Conservation (phyloP, 176 grass and related monocot species). For the Dendrocalamus sinicus region DNA sequence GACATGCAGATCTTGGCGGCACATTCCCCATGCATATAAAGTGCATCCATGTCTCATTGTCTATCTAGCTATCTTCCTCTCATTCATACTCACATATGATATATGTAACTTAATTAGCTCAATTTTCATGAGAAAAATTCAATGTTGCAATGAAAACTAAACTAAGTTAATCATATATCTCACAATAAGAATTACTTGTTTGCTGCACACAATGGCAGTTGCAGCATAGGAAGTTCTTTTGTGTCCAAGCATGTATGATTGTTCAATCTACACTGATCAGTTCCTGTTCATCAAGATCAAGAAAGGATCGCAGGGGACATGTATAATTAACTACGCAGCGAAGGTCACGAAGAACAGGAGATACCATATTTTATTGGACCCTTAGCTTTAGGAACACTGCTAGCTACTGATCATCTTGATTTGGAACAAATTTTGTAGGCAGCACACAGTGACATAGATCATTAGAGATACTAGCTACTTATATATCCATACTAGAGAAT, state of each 20-base stretch:
- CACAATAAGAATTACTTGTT: background rate
- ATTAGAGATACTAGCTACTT: conserved; percentile 3
- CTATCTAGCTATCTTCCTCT: conserved; percentile 40
- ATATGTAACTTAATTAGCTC: background rate
- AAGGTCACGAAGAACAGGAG: conserved; percentile 46
- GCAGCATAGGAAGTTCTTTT: background rate
- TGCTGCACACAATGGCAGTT: background rate
- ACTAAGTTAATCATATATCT: background rate
- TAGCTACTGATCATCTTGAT: conserved; percentile 37
- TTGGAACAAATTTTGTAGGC: background rate
- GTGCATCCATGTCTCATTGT: conserved; percentile 46
- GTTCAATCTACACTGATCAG: conserved; percentile 28
- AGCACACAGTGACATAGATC: background rate
- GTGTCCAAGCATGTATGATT: background rate
- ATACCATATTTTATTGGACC: conserved; percentile 15
- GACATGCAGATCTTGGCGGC: background rate
- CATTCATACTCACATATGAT: background rate
- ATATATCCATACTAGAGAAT: conserved; percentile 22
- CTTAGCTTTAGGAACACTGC: background rate
- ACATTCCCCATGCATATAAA: conserved; percentile 37
- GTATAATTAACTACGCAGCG: conserved; percentile 33
- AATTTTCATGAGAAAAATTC: background rate
- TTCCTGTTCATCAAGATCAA: conserved; percentile 42
- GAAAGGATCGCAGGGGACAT: conserved; percentile 26
- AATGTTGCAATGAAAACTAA: background rate